Conservation (phyloP, 768 basidiomycete species). For the Lactarius sanguifluus region DNA sequence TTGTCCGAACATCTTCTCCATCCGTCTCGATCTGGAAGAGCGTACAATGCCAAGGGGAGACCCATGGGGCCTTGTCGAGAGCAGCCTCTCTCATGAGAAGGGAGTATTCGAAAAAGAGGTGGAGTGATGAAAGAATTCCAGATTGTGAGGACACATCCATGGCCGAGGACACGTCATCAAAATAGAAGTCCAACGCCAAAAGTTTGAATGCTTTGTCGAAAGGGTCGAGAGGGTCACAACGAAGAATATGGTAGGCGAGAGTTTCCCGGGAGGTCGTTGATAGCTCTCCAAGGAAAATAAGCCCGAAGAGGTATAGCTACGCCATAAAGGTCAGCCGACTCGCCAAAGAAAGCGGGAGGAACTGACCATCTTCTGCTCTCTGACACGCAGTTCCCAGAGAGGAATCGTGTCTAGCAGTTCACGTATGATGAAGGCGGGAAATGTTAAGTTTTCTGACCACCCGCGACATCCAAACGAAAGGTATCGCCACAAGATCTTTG, state of each 20-base stretch:
- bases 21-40: conserved; percentile 20
- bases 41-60: conserved; percentile 3
- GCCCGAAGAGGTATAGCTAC: conserved; percentile 19
- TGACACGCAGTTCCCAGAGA: background rate
- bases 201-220: conserved; percentile 5
- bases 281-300: background rate
- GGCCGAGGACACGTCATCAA: conserved; percentile 19
- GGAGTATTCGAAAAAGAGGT: conserved; percentile 16
- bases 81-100: conserved; percentile 15
- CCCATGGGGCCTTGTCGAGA: conserved; percentile 15
- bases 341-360: background rate
- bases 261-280: background rate
- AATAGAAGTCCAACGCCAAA: conserved; percentile 11
- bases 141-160: conserved; percentile 18
- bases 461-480: conserved; percentile 20
- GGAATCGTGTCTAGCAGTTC: background rate
- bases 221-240: background rate
- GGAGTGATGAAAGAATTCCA: conserved; percentile 6
- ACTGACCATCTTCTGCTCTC: conserved; percentile 4
- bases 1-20: conserved; percentile 12
- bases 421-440: background rate
- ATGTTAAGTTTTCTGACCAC: background rate
- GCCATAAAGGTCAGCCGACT: background rate
- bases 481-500: conserved; percentile 41
- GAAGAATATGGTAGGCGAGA: conserved; percentile 11